Base-by-base conservation (phyloP, 1,284 basidiomycete genomes). In the Puccinia triticina region DNA sequence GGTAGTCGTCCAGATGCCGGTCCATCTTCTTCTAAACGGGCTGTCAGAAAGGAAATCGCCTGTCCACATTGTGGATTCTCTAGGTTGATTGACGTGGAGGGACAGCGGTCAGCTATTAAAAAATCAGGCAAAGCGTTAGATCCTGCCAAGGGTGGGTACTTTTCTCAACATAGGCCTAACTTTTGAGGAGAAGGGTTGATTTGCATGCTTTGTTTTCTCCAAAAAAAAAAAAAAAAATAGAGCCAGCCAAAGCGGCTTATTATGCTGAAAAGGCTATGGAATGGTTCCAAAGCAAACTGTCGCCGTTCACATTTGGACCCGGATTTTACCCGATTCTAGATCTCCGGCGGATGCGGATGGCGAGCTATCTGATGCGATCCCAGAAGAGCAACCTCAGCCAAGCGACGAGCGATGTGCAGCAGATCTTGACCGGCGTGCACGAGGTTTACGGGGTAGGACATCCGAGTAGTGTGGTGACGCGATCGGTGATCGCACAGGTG, bases 261-360 rank as follows among this genome's bases (percentile, higher is more conserved):
- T 79, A 79, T 72, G 77, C 77, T 5, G 77, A 79, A 59, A 79
- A 79, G 29, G 77, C 77, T 23, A 79, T 79, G 48, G 77, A 79
- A 72, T 79, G 77, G 77, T 79, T 79, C 53, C 77, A 79, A 72
- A 79, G 64, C 11, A 79, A 79, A 40, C 55, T 79, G 29, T 71
- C 66, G 43, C 77, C 77, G 32, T 79, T 79, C 37, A 79, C 77
- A 21, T 79, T 79, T 71, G 77, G 77, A 10, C 67, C 77, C 16
- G 77, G 64, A 12, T 79, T 79, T 72, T 79, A 79, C 72, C 77
- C 77, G 48, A 79, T 79, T 32, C 53, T 79, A 46, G 77, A 79
- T 53, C 66, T 79, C 10, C 64, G 77, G 50, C 46, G 77, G 50
- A 79, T 79, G 77, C 67, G 66, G 37, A 79, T 79, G 66, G 50